phyloP scores from a whole-genome alignment of 441 rosid species.

The Euphorbia corollata region DNA sequence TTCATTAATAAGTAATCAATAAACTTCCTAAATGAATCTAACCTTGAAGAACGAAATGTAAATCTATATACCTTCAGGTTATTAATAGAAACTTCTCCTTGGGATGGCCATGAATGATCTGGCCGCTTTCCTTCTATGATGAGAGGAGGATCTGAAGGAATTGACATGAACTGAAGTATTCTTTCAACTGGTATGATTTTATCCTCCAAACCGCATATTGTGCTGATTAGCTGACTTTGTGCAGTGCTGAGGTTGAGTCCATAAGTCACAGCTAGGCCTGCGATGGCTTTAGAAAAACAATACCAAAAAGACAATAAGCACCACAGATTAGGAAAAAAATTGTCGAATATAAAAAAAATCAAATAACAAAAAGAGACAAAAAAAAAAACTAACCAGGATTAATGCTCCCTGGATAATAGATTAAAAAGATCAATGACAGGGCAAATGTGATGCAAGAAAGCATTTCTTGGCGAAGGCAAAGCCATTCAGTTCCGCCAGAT shows the following conservation, averaged over 20 bases:
- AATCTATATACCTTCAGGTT: conserved; percentile 50
- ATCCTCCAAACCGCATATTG: conserved; percentile 58
- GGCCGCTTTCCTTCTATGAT: conserved; percentile 53
- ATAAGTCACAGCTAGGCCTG: conserved; percentile 81
- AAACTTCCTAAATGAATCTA: not conserved
- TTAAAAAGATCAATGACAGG: conserved; percentile 53
- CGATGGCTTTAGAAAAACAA: conserved; percentile 43
- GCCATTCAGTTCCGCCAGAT: conserved; percentile 79
- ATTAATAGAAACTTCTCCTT: conserved; percentile 51
- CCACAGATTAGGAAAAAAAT: not conserved
- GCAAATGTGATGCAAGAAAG: conserved; percentile 41
- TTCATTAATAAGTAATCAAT: conserved; percentile 14
- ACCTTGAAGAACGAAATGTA: conserved; percentile 2
- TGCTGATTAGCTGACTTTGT: conserved; percentile 64
- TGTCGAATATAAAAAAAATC: not conserved
- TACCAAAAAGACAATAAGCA: not conserved
- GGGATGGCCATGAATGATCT: conserved; percentile 55
- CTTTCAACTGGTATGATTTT: conserved; percentile 86
- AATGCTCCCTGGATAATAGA: conserved; percentile 63
- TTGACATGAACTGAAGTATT: conserved; percentile 62
- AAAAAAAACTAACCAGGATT: conserved; percentile 52
- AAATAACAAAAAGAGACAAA: conserved; percentile 4
- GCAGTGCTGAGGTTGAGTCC: conserved; percentile 66
- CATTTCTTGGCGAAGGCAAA: conserved; percentile 44
- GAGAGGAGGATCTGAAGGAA: conserved; percentile 83